Evolutionary conservation across 768 basidiomycete genomes (phyloP), one percentile per base, ranked within the genome.

Genomic region (Lanmaoa rubissima): DNA sequence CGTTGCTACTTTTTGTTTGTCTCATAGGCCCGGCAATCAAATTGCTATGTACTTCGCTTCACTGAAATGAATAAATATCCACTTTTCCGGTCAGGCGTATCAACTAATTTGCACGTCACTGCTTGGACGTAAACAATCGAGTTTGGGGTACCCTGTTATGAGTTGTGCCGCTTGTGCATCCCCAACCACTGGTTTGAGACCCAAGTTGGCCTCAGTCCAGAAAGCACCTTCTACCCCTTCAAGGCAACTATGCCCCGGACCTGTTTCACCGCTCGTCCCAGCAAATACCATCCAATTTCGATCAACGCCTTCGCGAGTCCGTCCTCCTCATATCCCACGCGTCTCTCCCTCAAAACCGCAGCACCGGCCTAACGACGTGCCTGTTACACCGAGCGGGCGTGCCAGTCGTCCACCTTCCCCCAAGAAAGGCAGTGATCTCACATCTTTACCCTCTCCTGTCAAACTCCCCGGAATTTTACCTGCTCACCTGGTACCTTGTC

Each of bases 401-500:
- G 17, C 57, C 17, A 19, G 24, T 34, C 61, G 55, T 12, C 45
- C 46, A 19, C 44, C 51, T 52, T 58, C 61, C 28, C 57, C 65
- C 9, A 61, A 31, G 59, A 67, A 63, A 56, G 49, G 51, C 54
- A 2, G 26, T 14, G 31, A 35, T 48, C 48, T 31, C 11, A 24
- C 34, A 57, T 31, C 24, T 12, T 13, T 58, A 11, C 60, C 60
- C 2, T 52, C 61, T n/a, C 54, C 60, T 10, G 52, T 64, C 31
- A 69, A 64, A 51, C 60, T 71, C 21, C 69, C 70, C 9, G 10
- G 45, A 2, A 59, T 50, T 19, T 67, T 82, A 17, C 78, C 81
- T 9, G 42, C 62, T 4, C 76, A 80, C 64, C 66, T 85, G 2
- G 63, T 73, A 41, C 59, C 75, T 24, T 84, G 74, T 59, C 68